phyloP scores from a whole-genome alignment of 106 monocot genomes.

The Phalaenopsis aphrodite region DNA sequence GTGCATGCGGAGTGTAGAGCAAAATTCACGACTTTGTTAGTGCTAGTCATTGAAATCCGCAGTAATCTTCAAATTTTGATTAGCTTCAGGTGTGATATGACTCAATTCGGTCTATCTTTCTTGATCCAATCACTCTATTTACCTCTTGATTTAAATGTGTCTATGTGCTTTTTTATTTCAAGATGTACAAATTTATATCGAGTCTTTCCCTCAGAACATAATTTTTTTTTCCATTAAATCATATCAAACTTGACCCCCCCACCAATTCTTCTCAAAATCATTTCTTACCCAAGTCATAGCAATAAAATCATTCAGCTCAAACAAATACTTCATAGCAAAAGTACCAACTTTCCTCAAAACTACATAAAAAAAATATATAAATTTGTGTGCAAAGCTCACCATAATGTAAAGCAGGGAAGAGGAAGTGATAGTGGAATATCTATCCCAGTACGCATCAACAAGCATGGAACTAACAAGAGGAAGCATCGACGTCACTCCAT shows the following conservation, averaged over 20 bases:
- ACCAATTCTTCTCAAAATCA: background rate
- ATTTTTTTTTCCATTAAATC: background rate
- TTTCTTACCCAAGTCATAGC: background rate
- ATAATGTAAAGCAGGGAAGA: conserved; percentile 72
- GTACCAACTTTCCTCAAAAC: background rate
- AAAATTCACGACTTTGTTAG: too few relatives aligned
- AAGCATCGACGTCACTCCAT: conserved; percentile 84
- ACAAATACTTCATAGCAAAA: background rate
- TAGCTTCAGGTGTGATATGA: too few relatives aligned
- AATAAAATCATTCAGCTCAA: background rate
- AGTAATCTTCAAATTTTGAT: too few relatives aligned
- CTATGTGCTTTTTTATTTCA: too few relatives aligned
- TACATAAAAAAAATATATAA: background rate
- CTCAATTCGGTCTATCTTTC: too few relatives aligned
- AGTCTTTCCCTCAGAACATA: too few relatives aligned
- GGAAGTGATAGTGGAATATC: conserved; percentile 60
- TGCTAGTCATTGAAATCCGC: too few relatives aligned
- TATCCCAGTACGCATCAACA: conserved; percentile 87
- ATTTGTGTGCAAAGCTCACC: conserved; percentile 20
- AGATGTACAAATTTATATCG: too few relatives aligned
- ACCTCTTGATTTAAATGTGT: too few relatives aligned
- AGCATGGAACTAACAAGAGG: conserved; percentile 64
- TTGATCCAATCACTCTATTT: too few relatives aligned
- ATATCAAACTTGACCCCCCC: background rate
- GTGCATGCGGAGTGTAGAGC: too few relatives aligned